Base-by-base conservation (phyloP, 441 rosid genomes). In the Syzygium syzygioides region DNA sequence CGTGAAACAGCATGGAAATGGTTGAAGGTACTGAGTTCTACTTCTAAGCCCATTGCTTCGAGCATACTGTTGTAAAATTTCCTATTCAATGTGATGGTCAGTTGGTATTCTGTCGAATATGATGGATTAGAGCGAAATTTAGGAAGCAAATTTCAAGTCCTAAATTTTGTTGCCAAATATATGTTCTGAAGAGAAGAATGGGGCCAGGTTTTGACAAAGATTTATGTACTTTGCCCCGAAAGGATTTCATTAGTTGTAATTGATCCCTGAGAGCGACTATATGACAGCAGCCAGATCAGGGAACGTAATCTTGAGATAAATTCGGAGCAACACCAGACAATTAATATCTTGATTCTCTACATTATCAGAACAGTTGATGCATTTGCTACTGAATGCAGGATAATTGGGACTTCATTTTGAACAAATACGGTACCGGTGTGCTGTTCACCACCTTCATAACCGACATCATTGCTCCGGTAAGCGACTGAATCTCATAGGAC, bases 1-100 rank as follows among this genome's bases (percentile, higher is more conserved):
- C 90, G 92, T 0, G 91, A 90, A 89, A 80, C 83, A 57, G 93
- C 94, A 20, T 92, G 94, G 95, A 89, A 26, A 88, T 93, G 93
- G 95, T 87, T 91, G 88, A 89, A 90, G 93, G 94, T 92, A 66
- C 14, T 30, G 71, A 30, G 86, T 86, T 30, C 62, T 85, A 37
- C 50, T 85, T 34, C 30, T 20, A 26, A 85, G 13, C 30, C 30
- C 28, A 55, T 14, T 23, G 64, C 48, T 85, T 85, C 1, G 11
- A n/a, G 30, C 54, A 45, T 79, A 45, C 30, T 79, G 30, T 45
- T 79, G 53, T 0, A 79, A 79, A 45, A 0, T 7, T 26, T 45
- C 45, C 1, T 79, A 79, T 13, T 79, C 53, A 79, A 79, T 79
- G 13, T 41, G 53, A 79, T 45, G 84, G 84, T 48, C 84, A 76